A percentile compares a stretch with the other conserved stretches of the same genome.
Evolutionary conservation across 106 monocot genomes (phyloP).

Genomic region (Gastrodia elata): DNA sequence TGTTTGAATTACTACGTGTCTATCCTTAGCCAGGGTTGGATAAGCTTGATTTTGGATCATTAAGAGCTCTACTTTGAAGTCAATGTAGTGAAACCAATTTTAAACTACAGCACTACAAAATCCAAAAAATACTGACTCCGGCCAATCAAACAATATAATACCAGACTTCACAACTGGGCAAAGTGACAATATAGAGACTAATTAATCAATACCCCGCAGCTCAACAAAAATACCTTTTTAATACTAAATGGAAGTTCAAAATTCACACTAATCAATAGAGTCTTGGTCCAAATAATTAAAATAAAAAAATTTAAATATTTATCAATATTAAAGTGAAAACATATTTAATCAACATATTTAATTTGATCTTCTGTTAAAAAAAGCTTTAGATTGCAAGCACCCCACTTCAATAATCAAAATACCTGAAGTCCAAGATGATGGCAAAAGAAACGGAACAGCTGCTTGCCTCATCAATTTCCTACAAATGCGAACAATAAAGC

Average conservation of each 20-base stretch:
- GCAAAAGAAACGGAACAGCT: neutral
- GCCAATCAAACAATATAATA: neutral
- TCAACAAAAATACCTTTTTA: neutral
- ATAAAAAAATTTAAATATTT: neutral
- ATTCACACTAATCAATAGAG: neutral
- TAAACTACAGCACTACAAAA: neutral
- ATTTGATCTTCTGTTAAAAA: neutral
- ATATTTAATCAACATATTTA: neutral
- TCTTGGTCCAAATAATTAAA: neutral
- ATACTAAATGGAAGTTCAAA: neutral
- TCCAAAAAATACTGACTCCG: neutral
- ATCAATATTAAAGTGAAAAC: neutral
- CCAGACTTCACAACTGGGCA: neutral
- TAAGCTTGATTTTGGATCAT: too few relatives aligned
- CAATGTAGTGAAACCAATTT: too few relatives aligned
- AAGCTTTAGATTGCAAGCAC: neutral
- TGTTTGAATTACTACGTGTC: too few relatives aligned
- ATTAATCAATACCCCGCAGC: neutral
- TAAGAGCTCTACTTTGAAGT: too few relatives aligned
- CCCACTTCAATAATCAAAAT: neutral
- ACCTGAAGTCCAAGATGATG: slow-evolving; percentile 3
- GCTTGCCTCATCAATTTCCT: neutral
- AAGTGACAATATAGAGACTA: neutral
- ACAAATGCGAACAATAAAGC: neutral
- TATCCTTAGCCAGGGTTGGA: too few relatives aligned